Base-by-base conservation (phyloP, 2,329 filamentous ascomycete species). In the Blastomyces gilchristii region DNA sequence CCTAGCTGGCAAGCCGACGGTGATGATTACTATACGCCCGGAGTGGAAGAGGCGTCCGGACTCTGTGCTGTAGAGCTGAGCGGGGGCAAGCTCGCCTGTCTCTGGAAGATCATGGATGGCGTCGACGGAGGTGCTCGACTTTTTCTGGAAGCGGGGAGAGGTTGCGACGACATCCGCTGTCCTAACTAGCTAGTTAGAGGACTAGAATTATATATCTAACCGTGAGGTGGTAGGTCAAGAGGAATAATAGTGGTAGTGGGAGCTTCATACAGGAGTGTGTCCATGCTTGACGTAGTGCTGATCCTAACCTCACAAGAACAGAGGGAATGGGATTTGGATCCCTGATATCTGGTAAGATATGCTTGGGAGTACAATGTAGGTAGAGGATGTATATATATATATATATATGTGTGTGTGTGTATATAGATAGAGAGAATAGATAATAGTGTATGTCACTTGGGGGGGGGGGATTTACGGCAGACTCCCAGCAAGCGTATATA, bases 31-130 rank as follows among this genome's bases (percentile, higher is more conserved):
- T 73, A 99, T 99, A 63, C 93, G 87, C 58, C 94, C 94, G 28
- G 94, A 97, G 76, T 99, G 94, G 75, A 99, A 99, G 39, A 99
- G 85, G 52, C 94, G 86, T 58, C 94, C 94, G 58, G 93, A 97
- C 83, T 97, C 96, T 61, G 94, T 99, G 75, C 91, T 97, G 80
- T 99, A 99, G 56, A 99, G 83, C 79, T 99, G 94, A 68, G 94
- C 94, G 39, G 94, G 94, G 5, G 94, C 94, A 84, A 96, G 85
- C 69, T 93, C 85, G 64, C 83, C 82, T 70, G 91, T 91, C 73
- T 92, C 88, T 9, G 90, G 86, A 62, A 96, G 82, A 80, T 97
- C 93, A 77, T 97, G 93, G 71, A 97, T 97, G 68, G 90, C 93
- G 81, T 97, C 94, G 71, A 97, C 92, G 75, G 95, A 96, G 47